These are phyloP conservation scores for Populus nigra DNA, from an alignment of 345 rosid genomes.

Conservation along the genomic window DNA sequence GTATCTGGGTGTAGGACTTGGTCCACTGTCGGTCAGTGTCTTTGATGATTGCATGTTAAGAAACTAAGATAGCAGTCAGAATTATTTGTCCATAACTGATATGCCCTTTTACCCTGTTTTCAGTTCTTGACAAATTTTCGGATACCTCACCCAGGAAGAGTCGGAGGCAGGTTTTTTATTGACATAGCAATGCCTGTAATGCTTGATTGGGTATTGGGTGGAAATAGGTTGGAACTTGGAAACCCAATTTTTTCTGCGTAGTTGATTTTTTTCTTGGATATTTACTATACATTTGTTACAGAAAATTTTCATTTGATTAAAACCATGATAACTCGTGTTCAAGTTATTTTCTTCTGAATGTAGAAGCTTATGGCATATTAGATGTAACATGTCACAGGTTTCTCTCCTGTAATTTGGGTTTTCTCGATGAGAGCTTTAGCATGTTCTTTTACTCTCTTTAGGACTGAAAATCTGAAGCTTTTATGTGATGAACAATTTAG, in stretches of 20 bases:
- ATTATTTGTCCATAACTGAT: slow-evolving; percentile 8
- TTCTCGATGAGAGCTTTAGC: not conserved
- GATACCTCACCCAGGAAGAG: slow-evolving; percentile 89
- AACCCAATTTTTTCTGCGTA: not conserved
- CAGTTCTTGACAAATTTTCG: slow-evolving; percentile 84
- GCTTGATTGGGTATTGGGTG: slow-evolving; percentile 91
- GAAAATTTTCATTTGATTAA: not conserved
- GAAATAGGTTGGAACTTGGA: slow-evolving; percentile 64
- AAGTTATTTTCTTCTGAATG: not conserved
- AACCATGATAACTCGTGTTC: not conserved
- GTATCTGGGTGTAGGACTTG: slow-evolving; percentile 95
- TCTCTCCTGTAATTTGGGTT: not conserved
- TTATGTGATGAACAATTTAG: not conserved
- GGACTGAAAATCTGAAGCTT: not conserved
- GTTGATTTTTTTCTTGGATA: not conserved
- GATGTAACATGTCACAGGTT: not conserved
- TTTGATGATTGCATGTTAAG: not conserved
- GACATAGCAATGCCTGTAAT: slow-evolving; percentile 74
- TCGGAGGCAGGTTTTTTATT: slow-evolving; percentile 78
- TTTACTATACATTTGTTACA: not conserved
- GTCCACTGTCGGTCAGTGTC: slow-evolving; percentile 72
- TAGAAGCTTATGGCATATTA: not conserved
- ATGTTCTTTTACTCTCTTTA: not conserved
- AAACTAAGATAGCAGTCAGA: not conserved
- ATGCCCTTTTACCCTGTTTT: slow-evolving; percentile 12